Conservation (phyloP, 75 land plant genomes). For the Pinus tabuliformis region DNA sequence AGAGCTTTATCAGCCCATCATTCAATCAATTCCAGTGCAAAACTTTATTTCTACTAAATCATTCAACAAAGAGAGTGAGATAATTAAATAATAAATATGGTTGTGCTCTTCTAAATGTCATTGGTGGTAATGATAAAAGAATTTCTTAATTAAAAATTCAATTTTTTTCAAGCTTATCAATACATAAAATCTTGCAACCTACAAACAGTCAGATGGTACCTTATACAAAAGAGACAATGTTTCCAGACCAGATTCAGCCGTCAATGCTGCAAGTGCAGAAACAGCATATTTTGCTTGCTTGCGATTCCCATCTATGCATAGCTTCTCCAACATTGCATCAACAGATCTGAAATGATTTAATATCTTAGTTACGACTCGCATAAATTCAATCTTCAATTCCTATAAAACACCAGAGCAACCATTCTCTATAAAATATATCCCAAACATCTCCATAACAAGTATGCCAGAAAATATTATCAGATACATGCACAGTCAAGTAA, state of each 20-base stretch:
- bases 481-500: too few species aligned
- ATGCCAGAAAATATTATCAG: neutral
- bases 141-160: neutral
- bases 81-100: neutral
- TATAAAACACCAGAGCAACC: neutral
- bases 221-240: constrained; percentile 34
- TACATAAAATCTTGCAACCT: neutral
- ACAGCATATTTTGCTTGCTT: constrained; percentile 55
- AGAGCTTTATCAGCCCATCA: too few species aligned
- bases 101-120: neutral
- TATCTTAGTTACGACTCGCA: neutral
- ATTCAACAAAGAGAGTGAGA: neutral
- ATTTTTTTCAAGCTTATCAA: neutral
- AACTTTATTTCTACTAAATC: neutral
- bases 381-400: neutral
- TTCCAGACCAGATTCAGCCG: constrained; percentile 17
- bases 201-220: constrained; percentile 24
- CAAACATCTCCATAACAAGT: neutral
- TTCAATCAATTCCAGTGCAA: neutral
- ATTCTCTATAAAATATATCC: neutral
- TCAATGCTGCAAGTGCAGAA: constrained; percentile 55
- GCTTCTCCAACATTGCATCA: constrained; percentile 41
- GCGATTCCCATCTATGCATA: constrained; percentile 66
- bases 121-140: neutral
- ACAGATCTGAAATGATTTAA: neutral